These are phyloP conservation scores for Bacterosira constricta DNA, from an alignment of 108 stramenopile species.

Conservation along the genomic window DNA sequence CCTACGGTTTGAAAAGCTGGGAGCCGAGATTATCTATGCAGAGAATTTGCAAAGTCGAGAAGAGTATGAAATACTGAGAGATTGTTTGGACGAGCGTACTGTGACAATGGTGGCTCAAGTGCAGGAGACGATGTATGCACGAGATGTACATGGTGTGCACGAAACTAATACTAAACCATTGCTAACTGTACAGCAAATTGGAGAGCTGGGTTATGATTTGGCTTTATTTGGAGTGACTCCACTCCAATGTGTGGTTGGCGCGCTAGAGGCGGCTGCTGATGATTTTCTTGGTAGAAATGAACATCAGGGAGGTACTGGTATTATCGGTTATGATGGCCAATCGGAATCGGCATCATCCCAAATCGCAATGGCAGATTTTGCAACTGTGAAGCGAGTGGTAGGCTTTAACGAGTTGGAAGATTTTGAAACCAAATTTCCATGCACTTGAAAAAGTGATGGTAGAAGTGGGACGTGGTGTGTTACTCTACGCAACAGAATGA, in stretches of 20 bases:
- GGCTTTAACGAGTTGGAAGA: conserved; percentile 56
- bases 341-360: conserved; percentile 1
- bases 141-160: background rate
- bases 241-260: conserved; percentile 53
- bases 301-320: no score
- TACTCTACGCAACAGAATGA: no score
- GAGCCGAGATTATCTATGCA: conserved; percentile 64
- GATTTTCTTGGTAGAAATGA: conserved; percentile 24
- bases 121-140: conserved; percentile 28
- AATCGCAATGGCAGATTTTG: conserved; percentile 41
- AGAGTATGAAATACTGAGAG: conserved; percentile 52
- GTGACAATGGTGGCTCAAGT: conserved; percentile 61
- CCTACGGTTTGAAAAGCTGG: conserved; percentile 53
- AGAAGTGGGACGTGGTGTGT: no score
- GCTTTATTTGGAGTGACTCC: conserved; percentile 60
- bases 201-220: conserved; percentile 55
- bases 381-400: conserved; percentile 47
- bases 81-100: conserved; percentile 25
- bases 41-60: conserved; percentile 57
- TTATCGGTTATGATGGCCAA: background rate
- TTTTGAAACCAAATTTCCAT: conserved; percentile 46
- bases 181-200: conserved; percentile 42
- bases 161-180: conserved; percentile 12
- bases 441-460: no score
- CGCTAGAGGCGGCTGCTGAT: conserved; percentile 22